A percentile compares a stretch with the other conserved stretches of the same genome.
Conservation (phyloP, 371 early-diverging fungal genomes). For the Syncephalastrum sp. region DNA sequence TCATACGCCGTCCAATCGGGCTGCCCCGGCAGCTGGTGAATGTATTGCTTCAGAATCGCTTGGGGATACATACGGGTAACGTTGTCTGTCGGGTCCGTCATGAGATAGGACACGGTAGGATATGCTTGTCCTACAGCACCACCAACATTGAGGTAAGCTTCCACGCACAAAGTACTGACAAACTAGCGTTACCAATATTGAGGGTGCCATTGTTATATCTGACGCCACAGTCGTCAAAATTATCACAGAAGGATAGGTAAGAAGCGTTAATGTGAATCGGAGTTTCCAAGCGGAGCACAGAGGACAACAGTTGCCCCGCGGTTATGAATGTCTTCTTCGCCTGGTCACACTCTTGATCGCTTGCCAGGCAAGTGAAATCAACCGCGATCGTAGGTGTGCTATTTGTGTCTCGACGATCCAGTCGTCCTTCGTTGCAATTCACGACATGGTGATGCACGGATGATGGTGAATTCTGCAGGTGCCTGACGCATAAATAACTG, state of each 20-base stretch:
- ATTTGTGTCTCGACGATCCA: neutral
- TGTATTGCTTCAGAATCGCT: constrained; percentile 59
- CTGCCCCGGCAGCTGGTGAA: constrained; percentile 26
- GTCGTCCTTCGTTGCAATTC: too few relatives aligned
- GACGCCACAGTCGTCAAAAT: constrained; percentile 27
- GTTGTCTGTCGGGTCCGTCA: constrained; percentile 38
- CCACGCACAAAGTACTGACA: neutral
- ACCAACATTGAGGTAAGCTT: too few relatives aligned
- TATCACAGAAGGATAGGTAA: constrained; percentile 51
- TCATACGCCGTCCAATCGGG: constrained; percentile 44
- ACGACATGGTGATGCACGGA: too few relatives aligned
- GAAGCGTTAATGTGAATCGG: constrained; percentile 56
- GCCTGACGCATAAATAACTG: neutral
- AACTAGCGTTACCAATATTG: constrained; percentile 25
- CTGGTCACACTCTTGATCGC: constrained; percentile 19
- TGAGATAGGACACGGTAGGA: constrained; percentile 46
- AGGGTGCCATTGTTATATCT: constrained; percentile 11
- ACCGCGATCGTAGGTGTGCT: constrained; percentile 1
- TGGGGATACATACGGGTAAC: constrained; percentile 64
- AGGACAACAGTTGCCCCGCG: constrained; percentile 36
- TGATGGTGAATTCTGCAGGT: neutral
- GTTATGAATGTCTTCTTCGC: constrained; percentile 27
- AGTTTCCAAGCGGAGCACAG: constrained; percentile 33
- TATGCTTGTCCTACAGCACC: constrained; percentile 27
- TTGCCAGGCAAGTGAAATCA: constrained; percentile 10